Percentiles rank a stretch among this genome's conserved stretches.
Evolutionary conservation across 2,329 filamentous ascomycete genomes (phyloP).

Genomic region (Neofusicoccum sp.): DNA sequence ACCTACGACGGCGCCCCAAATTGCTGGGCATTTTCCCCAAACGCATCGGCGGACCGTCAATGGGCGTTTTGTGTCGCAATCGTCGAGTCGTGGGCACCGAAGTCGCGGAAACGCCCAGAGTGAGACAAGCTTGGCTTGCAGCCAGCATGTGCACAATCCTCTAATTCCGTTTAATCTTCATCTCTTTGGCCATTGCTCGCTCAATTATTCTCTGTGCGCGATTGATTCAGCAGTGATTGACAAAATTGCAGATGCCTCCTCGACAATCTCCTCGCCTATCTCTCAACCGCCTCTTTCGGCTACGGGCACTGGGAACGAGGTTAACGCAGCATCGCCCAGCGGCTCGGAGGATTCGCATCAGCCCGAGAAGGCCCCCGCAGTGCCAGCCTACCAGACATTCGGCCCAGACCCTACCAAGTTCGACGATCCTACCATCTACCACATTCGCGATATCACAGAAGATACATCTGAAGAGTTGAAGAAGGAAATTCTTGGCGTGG

Average conservation of each 20-base stretch:
- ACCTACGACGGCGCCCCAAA: too few species aligned
- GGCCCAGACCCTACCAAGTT: conserved; percentile 92
- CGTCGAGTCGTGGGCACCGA: too few species aligned
- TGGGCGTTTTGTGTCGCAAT: too few species aligned
- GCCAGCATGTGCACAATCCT: too few species aligned
- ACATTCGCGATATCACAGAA: conserved; percentile 75
- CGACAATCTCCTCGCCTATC: conserved; percentile 42
- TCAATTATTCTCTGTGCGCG: neutral
- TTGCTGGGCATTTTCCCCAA: too few species aligned
- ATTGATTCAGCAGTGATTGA: neutral
- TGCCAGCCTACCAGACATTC: conserved; percentile 81
- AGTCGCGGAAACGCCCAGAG: too few species aligned
- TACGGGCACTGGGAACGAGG: conserved; percentile 61
- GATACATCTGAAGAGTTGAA: conserved; percentile 84
- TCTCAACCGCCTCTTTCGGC: conserved; percentile 48
- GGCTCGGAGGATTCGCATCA: conserved; percentile 61
- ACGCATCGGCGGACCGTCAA: too few species aligned
- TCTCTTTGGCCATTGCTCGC: neutral
- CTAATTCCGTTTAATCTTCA: too few species aligned
- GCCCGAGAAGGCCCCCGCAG: conserved; percentile 60
- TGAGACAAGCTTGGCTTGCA: too few species aligned
- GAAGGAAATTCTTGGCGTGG: conserved; percentile 85
- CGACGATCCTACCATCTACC: conserved; percentile 88
- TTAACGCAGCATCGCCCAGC: conserved; percentile 64
- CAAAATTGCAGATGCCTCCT: conserved; percentile 36